These are phyloP conservation scores for Aspergillus fischeri DNA, from an alignment of 2,329 filamentous ascomycete genomes.

Conservation along the genomic window DNA sequence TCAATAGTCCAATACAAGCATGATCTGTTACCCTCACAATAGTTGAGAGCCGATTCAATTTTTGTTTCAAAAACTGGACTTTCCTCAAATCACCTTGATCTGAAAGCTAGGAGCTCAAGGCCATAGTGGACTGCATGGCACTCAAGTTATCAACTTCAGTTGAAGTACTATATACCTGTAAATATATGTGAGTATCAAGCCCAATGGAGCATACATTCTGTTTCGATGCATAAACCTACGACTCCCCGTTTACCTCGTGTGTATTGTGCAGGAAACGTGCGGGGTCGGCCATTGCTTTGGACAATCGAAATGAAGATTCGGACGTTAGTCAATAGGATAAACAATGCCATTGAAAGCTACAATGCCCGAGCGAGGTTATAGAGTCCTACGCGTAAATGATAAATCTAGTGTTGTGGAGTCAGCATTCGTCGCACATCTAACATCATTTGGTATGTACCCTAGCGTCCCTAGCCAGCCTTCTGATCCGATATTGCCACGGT, in stretches of 20 bases:
- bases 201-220: too few relatives aligned
- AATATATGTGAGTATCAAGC: too few relatives aligned
- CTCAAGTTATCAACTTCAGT: not conserved
- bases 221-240: too few relatives aligned
- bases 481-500: not conserved
- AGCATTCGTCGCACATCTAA: not conserved
- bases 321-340: not conserved
- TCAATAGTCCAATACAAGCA: too few relatives aligned
- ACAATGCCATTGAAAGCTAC: not conserved
- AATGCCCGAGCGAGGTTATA: not conserved
- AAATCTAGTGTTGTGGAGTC: not conserved
- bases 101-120: not conserved
- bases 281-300: too few relatives aligned
- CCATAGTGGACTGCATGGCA: not conserved
- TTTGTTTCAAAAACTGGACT: not conserved
- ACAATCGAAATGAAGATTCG: too few relatives aligned
- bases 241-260: too few relatives aligned
- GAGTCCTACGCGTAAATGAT: not conserved
- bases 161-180: too few relatives aligned
- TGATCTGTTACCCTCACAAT: not conserved
- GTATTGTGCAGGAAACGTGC: too few relatives aligned
- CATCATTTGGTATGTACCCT: not conserved
- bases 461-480: not conserved
- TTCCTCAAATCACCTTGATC: not conserved
- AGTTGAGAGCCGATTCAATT: not conserved